A percentile compares a stretch with the other conserved stretches of the same genome.
Evolutionary conservation across 768 basidiomycete species (phyloP).

Genomic region (Amanita phalloides): DNA sequence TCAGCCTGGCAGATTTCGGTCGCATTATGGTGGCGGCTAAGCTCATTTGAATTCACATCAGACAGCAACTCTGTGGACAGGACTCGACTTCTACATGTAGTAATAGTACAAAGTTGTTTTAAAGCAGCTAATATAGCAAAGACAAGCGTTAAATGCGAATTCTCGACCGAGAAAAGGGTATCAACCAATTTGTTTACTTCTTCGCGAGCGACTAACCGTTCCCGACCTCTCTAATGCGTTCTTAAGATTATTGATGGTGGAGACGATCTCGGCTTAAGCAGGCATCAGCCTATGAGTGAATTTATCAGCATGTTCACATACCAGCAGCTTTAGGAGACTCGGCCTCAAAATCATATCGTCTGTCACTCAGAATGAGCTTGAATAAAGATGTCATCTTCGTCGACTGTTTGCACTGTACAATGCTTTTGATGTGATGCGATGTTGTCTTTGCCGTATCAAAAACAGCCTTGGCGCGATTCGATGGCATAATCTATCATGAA

Average conservation of each 20-base stretch:
- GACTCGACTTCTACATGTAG: too few species aligned
- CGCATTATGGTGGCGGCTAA: constrained; percentile 61
- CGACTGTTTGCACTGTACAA: constrained; percentile 76
- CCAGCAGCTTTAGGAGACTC: constrained; percentile 75
- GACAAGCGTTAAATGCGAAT: neutral
- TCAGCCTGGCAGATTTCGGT: constrained; percentile 61
- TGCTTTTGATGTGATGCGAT: constrained; percentile 85
- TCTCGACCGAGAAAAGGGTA: neutral
- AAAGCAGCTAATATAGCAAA: neutral
- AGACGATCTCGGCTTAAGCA: constrained; percentile 60
- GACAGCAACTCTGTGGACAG: too few species aligned
- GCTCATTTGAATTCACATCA: constrained; percentile 27
- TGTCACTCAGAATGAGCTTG: constrained; percentile 83
- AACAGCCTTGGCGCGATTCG: constrained; percentile 67
- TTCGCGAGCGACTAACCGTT: constrained; percentile 49
- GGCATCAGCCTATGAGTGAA: constrained; percentile 2
- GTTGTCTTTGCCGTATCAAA: constrained; percentile 87
- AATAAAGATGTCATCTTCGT: constrained; percentile 73
- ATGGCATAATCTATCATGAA: constrained; percentile 70
- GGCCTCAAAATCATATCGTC: constrained; percentile 96
- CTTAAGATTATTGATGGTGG: constrained; percentile 58
- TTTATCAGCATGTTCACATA: constrained; percentile 23
- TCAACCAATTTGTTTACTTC: constrained; percentile 49
- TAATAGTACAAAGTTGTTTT: neutral
- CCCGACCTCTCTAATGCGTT: constrained; percentile 51